Base-by-base conservation (phyloP, 306 rosid genomes). In the Canavalia ensiformis region DNA sequence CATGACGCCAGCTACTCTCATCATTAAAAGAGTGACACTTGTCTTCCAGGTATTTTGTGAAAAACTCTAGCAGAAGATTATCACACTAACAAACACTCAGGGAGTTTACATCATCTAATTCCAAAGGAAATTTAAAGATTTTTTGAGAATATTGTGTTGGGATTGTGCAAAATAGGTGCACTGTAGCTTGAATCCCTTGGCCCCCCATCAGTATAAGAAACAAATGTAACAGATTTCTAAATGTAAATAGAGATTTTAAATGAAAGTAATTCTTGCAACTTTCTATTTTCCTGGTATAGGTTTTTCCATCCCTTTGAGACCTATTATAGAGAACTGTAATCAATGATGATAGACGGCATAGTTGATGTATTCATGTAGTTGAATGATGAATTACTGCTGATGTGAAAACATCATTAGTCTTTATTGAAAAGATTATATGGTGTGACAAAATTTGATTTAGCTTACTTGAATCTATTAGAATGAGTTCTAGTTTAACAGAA, bases 221-320 rank as follows among this genome's bases (percentile, higher is more conserved):
- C 71, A 56, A 51, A 44, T 59, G 80, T 72, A 64, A 62, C 31
- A 31, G 12, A 33, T 37, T 64, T 46, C 41, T 79, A 66, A 46
- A 49, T 79, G 84, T 79, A 57, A 60, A 56, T 78, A 54, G 65
- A 65, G 47, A 55, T 37, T 76, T 77, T 74, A 30, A n/a, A 74
- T 68, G 18, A 33, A 77, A 66, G 86, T 10, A 67, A 35, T 37
- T 81, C 62, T 67, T 49, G 52, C 65, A 34, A 30, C 75, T 35
- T 60, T 52, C 13, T 67, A 56, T 59, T 41, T 86, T 86, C 65
- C 33, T 60, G 70, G 57, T 66, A 7, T 60, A 60, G 31, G 31
- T 39, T 77, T 67, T 60, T 50, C 56, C 68, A 78, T 67, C 59
- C 59, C 59, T 68, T 28, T 31, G 49, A 29, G 47, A 29, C 55